Evolutionary conservation across 2,329 filamentous ascomycete species (phyloP), one percentile per base, ranked within the genome.

Genomic region (Fusarium solani-melongenae): DNA sequence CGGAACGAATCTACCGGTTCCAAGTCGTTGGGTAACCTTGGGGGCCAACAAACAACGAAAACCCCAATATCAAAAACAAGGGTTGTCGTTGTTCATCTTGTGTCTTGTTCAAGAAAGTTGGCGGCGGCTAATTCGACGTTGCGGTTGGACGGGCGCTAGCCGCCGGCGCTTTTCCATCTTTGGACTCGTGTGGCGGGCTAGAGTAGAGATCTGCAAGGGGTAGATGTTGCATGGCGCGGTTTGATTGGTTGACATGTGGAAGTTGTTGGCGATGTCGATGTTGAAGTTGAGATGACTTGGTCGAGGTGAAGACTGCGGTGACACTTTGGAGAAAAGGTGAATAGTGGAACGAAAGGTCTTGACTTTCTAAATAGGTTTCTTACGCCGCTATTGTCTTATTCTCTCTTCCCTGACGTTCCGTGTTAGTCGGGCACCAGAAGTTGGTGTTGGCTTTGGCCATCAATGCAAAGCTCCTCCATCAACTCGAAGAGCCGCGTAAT

Each of bases 151-250:
- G 31, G 56, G 36, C 53, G 58, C 59, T 68, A 73, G 46, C 24
- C 49, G 67, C 71, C 27, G 60, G 56, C 62, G 39, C 38, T 38
- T 60, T 70, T 39, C 38, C 51, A 22, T 14, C 15, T 62, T 64
- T 44, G 58, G 66, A 57, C 31, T 38, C 29, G 24, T 44, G 46
- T 66, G 56, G 62, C n/a, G 57, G 62, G 53, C 53, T 41, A 70
- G 56, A 39, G 57, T 20, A 38, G 27, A 14, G 70, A 73, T 71
- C 59, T 71, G 41, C 67, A 73, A 68, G 67, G 57, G 57, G 38
- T 29, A 60, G 20, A 33, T 14, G 53, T 31, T 56, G 24, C 29
- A 22, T 15, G 17, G 31, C 27, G 39, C 4, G 22, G 41, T 71
- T 49, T 61, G 67, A 73, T 73, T 73, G 67, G 70, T 4, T 24